Evolutionary conservation across 441 rosid species (phyloP).

Genomic region (Dalechampia spathulata): DNA sequence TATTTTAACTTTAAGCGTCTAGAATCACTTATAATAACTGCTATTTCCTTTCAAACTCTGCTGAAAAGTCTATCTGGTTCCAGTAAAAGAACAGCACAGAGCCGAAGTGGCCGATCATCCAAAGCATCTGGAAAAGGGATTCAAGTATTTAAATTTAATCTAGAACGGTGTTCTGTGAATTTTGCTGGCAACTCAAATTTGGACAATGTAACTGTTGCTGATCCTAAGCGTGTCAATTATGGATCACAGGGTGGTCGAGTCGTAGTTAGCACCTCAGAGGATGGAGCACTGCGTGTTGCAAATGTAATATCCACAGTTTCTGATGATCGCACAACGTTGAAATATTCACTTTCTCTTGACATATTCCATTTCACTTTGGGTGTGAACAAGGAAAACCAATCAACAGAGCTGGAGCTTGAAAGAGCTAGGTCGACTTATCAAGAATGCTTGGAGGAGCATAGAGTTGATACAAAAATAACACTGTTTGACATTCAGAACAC

Average conservation of each 20-base stretch:
- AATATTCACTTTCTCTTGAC: constrained; percentile 74
- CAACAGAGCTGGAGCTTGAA: constrained; percentile 88
- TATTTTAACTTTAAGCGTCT: constrained; percentile 68
- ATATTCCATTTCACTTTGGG: constrained; percentile 62
- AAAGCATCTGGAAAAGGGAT: constrained; percentile 86
- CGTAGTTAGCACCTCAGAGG: constrained; percentile 57
- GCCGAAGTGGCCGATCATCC: constrained; percentile 42
- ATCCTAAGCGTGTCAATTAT: constrained; percentile 97
- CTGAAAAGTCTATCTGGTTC: constrained; percentile 56
- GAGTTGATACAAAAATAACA: constrained; percentile 50
- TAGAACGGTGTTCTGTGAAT: constrained; percentile 77
- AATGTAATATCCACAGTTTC: constrained; percentile 49
- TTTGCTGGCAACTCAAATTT: constrained; percentile 60
- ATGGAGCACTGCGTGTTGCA: constrained; percentile 82
- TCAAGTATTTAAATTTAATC: constrained; percentile 65
- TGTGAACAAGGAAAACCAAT: constrained; percentile 84
- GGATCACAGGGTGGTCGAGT: constrained; percentile 98
- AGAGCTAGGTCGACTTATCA: constrained; percentile 84
- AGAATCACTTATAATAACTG: constrained; percentile 68
- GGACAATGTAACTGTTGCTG: constrained; percentile 65
- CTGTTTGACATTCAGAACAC: constrained; percentile 85
- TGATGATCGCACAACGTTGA: constrained; percentile 57
- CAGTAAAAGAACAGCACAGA: constrained; percentile 44
- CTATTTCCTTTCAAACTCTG: constrained; percentile 71
- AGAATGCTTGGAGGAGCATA: constrained; percentile 60